These are phyloP conservation scores for Phytophthora niederhauseri DNA, from an alignment of 352 stramenopile species.

Conservation along the genomic window DNA sequence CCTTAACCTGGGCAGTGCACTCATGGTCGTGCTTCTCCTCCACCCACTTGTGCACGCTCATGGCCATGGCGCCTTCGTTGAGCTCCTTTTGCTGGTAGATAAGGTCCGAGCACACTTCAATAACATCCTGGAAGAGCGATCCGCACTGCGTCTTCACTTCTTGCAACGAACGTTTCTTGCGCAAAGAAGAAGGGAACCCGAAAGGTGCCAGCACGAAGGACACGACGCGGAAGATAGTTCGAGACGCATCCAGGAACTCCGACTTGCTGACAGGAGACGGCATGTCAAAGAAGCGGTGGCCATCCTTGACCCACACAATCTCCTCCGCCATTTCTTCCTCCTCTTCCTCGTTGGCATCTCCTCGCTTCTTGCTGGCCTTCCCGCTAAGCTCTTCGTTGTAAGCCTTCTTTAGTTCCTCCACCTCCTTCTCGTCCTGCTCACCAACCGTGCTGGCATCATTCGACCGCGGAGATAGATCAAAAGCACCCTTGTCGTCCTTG, in stretches of 20 bases:
- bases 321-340: constrained; percentile 35
- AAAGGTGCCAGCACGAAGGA: constrained; percentile 86
- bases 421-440: constrained; percentile 14
- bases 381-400: constrained; percentile 54
- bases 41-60: constrained; percentile 90
- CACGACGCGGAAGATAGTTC: constrained; percentile 74
- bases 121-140: constrained; percentile 83
- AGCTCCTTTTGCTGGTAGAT: constrained; percentile 76
- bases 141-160: constrained; percentile 78
- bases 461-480: constrained; percentile 60
- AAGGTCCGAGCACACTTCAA: constrained; percentile 87
- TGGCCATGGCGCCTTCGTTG: constrained; percentile 85
- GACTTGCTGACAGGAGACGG: constrained; percentile 66
- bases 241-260: constrained; percentile 70
- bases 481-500: constrained; percentile 46
- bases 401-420: constrained; percentile 44
- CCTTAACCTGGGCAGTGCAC: constrained; percentile 70
- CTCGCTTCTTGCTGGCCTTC: constrained; percentile 40
- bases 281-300: constrained; percentile 84
- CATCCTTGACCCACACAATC: constrained; percentile 59
- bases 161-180: constrained; percentile 63
- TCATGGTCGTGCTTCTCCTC: constrained; percentile 72
- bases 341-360: constrained; percentile 22
- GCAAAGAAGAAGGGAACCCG: constrained; percentile 64
- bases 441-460: constrained; percentile 8